Evolutionary conservation across 1,284 basidiomycete genomes (phyloP), one percentile per base, ranked within the genome.

Genomic region (Marasmius fiardii): DNA sequence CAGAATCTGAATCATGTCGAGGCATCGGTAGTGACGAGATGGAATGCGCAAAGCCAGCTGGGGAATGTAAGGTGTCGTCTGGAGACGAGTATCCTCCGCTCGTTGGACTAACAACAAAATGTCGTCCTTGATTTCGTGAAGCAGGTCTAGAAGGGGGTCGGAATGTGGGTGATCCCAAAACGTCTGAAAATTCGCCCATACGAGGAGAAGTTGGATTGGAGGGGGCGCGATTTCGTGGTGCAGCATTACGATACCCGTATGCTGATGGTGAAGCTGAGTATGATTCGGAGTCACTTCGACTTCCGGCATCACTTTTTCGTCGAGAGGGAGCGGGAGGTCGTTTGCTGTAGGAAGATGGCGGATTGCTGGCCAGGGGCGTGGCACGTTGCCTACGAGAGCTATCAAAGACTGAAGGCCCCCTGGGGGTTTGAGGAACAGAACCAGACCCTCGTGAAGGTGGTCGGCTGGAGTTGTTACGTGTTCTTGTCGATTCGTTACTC

Each of bases 281-380:
- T 87, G 35, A 52, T 76, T 91, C 88, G 3, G 82, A 83, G 62
- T 91, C 88, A 61, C 87, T 90, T 23, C 74, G 70, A 56, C 74
- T 78, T 23, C 87, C 83, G 11, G 85, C 86, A 45, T 55, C 54
- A 33, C 54, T 55, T 45, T 56, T 55, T 43, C 57, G 44, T 18
- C 57, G 45, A 43, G 39, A 37, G 35, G 54, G 57, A 2, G 57
- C 50, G 18, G 26, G 28, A 11, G 54, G 57, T 11, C 54, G 54
- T 26, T 43, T 28, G 43, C 12, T 6, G 16, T 43, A 58, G 14
- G 54, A 39, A 3, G 57, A 53, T 31, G 57, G 57, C 12, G 57
- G 51, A 33, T 49, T 55, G 20, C 43, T 43, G 33, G 43, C 31
- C 12, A 58, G 47, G 20, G 57, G 57, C 6, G 47, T 55, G 3